Percentiles rank a stretch among this genome's conserved stretches.
These are phyloP conservation scores for Termitomyces sp. DNA, from an alignment of 768 basidiomycete species.

Conservation along the genomic window DNA sequence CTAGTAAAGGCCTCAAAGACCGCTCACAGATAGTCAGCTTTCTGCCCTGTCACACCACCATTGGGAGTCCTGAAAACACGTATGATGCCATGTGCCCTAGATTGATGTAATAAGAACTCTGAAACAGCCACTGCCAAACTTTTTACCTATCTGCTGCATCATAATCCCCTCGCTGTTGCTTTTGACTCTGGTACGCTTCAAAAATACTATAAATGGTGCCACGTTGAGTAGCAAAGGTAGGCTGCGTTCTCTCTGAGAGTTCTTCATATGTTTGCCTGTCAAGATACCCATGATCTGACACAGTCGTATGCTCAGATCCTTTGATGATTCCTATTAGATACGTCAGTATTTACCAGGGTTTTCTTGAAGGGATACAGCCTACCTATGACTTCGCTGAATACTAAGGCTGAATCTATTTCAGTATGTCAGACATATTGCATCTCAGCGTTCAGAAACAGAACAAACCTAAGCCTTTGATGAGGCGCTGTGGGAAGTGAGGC, in stretches of 20 bases:
- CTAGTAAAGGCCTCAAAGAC: not conserved
- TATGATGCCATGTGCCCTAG: constrained; percentile 49
- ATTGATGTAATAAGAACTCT: not conserved
- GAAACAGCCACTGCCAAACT: not conserved
- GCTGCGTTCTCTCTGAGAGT: constrained; percentile 46
- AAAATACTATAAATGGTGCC: constrained; percentile 48
- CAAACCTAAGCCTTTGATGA: constrained; percentile 50
- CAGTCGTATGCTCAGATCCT: constrained; percentile 55
- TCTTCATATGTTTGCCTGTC: constrained; percentile 36
- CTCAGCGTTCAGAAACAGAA: not conserved
- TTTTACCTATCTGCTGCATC: constrained; percentile 58
- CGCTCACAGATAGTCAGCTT: constrained; percentile 51
- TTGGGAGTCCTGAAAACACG: constrained; percentile 19
- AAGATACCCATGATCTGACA: constrained; percentile 30
- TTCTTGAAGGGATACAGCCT: constrained; percentile 5
- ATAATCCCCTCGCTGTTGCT: constrained; percentile 32
- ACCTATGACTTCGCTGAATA: constrained; percentile 66
- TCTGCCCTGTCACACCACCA: constrained; percentile 30
- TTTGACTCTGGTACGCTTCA: constrained; percentile 40
- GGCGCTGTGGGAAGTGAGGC: constrained; percentile 47
- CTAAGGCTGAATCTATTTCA: constrained; percentile 52
- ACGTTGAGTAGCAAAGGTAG: constrained; percentile 48
- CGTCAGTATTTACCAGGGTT: not conserved
- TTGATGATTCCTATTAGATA: constrained; percentile 51
- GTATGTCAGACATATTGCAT: not conserved